Evolutionary conservation across 2,329 filamentous ascomycete species (phyloP), one percentile per base, ranked within the genome.

Genomic region (Pseudocercospora fijiensis): DNA sequence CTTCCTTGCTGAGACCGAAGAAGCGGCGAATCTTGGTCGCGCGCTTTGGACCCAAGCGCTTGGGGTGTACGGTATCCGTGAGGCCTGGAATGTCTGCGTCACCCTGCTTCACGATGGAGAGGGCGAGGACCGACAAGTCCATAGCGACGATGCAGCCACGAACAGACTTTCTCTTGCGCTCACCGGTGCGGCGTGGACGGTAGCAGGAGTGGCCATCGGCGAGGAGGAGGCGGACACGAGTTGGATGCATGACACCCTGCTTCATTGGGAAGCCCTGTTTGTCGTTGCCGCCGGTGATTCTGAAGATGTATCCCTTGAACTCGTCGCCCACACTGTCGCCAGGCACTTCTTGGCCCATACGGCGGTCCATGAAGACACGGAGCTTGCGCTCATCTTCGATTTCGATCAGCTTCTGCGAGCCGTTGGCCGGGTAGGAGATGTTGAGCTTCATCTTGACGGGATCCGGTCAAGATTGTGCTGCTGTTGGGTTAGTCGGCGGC

Each of bases 181-280:
- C 95, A 82, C 95, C 95, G 74, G 90, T 91, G 81, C 95, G 93
- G 84, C 95, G 94, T 80, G 94, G 88, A 80, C 95, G 94, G 90
- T 98, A 99, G 91, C 95, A 99, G 76, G 92, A 95, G 91, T 98
- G 95, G 82, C 95, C 95, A 63, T 96, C 92, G 80, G 90, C 80
- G 79, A 99, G 92, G 78, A 99, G 90, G 75, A 99, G 92, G 76
- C 91, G 90, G 84, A 97, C 95, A 95, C 95, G 95, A 82, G 91
- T 95, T 77, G 95, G 93, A 83, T 96, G 91, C 88, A 99, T 94
- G 82, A 96, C 91, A 87, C 95, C 95, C 90, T 99, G 96, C 92
- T 99, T 99, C 95, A 99, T 99, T 76, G 95, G 95, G 89, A 99
- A 99, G 86, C 95, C 95, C 88, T 99, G 96, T 92, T 99, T 99